Evolutionary conservation across 2,329 filamentous ascomycete species (phyloP).

Genomic region (Basipetospora chlamydospora): DNA sequence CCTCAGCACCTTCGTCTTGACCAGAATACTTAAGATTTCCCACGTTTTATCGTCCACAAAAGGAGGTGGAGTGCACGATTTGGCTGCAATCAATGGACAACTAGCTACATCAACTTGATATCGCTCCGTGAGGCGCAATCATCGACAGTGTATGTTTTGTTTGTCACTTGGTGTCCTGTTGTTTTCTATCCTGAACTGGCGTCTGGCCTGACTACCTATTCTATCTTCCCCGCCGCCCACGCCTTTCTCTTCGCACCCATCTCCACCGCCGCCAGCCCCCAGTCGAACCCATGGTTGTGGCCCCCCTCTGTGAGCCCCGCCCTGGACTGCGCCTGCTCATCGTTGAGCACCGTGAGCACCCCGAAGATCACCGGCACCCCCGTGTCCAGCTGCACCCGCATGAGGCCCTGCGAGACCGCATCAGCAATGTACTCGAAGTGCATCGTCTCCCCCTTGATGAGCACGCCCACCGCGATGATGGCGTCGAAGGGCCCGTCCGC

Average conservation of each 20-base stretch:
- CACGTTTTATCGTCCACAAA: no score
- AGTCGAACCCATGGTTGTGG: conserved; percentile 97
- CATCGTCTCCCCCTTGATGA: conserved; percentile 98
- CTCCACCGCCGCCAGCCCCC: conserved; percentile 89
- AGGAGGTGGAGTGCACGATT: no score
- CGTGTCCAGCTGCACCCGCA: conserved; percentile 83
- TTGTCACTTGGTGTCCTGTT: neutral
- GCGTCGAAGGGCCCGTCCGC: conserved; percentile 66
- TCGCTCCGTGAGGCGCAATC: no score
- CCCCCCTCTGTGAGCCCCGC: conserved; percentile 56
- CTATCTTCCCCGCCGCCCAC: conserved; percentile 60
- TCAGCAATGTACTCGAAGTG: conserved; percentile 99
- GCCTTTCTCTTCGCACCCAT: conserved; percentile 75
- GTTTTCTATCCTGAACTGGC: conserved; percentile 1
- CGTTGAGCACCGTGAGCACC: conserved; percentile 72
- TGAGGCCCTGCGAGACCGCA: conserved; percentile 76
- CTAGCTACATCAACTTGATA: no score
- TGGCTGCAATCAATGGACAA: no score
- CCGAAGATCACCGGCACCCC: conserved; percentile 87
- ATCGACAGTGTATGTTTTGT: no score
- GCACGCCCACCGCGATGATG: conserved; percentile 83
- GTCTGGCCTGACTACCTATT: conserved; percentile 15
- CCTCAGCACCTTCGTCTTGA: no score
- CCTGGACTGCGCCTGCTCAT: conserved; percentile 74
- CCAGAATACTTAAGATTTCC: no score